Conservation (phyloP, 2,329 filamentous ascomycete genomes). For the Knoxdaviesia capensis region DNA sequence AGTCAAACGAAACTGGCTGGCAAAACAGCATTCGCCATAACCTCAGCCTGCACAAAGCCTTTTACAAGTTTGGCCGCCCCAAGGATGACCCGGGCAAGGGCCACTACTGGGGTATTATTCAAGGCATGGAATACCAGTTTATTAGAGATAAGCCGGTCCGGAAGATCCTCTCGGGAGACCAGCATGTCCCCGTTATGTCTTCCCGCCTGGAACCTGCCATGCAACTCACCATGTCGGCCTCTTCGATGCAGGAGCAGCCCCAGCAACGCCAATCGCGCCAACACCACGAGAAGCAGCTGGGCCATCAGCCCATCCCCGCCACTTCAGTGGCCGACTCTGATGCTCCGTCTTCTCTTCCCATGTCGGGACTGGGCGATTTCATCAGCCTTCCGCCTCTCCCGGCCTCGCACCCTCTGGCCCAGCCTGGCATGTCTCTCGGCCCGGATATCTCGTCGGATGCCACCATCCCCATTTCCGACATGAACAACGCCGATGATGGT, state of each 20-base stretch:
- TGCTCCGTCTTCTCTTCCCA: too few species aligned
- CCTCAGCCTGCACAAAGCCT: slow-evolving; percentile 88
- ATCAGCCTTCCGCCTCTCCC: slow-evolving; percentile 16
- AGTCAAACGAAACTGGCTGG: slow-evolving; percentile 71
- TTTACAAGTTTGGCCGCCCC: slow-evolving; percentile 83
- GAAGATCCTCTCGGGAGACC: slow-evolving; percentile 33
- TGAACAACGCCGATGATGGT: slow-evolving; percentile 17
- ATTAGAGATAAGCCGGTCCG: slow-evolving; percentile 65
- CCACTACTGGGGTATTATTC: slow-evolving; percentile 87
- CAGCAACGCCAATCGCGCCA: background rate
- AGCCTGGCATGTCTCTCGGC: slow-evolving; percentile 13
- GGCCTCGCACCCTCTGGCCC: slow-evolving; percentile 16
- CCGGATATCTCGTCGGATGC: slow-evolving; percentile 56
- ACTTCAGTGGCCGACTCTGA: too few species aligned
- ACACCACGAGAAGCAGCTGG: slow-evolving; percentile 5
- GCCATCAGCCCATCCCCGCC: background rate
- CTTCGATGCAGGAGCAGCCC: too few species aligned
- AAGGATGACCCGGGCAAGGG: slow-evolving; percentile 97
- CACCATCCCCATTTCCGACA: slow-evolving; percentile 54
- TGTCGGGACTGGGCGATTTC: too few species aligned
- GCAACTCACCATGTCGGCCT: too few species aligned
- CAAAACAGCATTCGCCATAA: slow-evolving; percentile 99
- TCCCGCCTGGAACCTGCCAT: slow-evolving; percentile 24
- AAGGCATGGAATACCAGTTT: slow-evolving; percentile 77
- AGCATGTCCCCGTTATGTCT: slow-evolving; percentile 37